Conservation (phyloP, 2,329 filamentous ascomycete genomes). For the Aspergillaceae sp. region DNA sequence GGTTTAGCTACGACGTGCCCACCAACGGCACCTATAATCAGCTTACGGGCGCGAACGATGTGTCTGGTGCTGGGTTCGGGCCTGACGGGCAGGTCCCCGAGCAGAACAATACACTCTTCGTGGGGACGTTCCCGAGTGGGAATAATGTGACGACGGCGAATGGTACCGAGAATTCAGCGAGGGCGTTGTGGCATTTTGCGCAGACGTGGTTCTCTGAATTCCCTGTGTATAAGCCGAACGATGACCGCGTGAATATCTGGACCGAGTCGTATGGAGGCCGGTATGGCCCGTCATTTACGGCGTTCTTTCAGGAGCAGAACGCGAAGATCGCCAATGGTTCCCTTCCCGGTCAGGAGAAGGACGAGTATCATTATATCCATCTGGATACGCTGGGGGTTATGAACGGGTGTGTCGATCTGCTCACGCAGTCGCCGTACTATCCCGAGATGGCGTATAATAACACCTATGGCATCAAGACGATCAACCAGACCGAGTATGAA, state of each 20-base stretch:
- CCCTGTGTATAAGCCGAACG: conserved; percentile 51
- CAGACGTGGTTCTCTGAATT: conserved; percentile 57
- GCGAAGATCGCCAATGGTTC: conserved; percentile 22
- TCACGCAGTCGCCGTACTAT: conserved; percentile 41
- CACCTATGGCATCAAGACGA: conserved; percentile 48
- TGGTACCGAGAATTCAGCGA: conserved; percentile 45
- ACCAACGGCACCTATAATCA: conserved; percentile 34
- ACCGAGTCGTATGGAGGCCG: conserved; percentile 40
- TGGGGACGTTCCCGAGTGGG: conserved; percentile 45
- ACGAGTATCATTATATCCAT: conserved; percentile 29
- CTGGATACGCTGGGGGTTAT: conserved; percentile 49
- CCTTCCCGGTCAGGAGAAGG: conserved; percentile 11
- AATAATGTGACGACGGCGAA: conserved; percentile 39
- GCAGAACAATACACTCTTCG: conserved; percentile 46
- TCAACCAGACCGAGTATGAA: conserved; percentile 42
- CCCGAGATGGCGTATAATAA: conserved; percentile 50
- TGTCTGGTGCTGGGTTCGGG: conserved; percentile 14
- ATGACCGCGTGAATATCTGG: conserved; percentile 42
- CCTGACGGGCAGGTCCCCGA: conserved; percentile 21
- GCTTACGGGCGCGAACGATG: conserved; percentile 15
- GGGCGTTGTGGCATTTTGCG: conserved; percentile 51
- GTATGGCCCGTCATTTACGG: conserved; percentile 35
- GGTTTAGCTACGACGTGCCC: conserved; percentile 47
- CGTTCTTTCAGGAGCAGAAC: conserved; percentile 37
- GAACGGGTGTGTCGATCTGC: conserved; percentile 48